These are phyloP conservation scores for Phytophthora palmivora DNA, from an alignment of 352 stramenopile genomes.

Conservation along the genomic window DNA sequence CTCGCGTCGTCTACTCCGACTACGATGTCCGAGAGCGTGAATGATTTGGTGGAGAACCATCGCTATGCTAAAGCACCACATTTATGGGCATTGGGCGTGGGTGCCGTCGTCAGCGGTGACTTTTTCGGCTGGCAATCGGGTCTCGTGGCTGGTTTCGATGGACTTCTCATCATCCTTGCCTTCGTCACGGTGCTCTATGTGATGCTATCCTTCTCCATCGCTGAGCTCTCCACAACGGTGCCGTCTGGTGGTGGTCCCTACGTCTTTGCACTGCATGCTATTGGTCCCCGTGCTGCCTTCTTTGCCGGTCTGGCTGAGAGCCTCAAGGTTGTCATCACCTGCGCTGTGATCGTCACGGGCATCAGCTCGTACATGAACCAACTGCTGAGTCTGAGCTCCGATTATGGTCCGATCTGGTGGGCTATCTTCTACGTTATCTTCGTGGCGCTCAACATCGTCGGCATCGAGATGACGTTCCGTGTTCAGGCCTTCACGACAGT, in stretches of 20 bases:
- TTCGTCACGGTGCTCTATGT: conserved; percentile 57
- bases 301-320: conserved; percentile 70
- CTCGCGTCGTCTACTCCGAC: not conserved
- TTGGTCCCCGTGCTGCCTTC: conserved; percentile 58
- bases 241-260: conserved; percentile 64
- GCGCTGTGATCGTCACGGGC: conserved; percentile 62
- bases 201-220: conserved; percentile 75
- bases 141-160: conserved; percentile 62
- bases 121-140: conserved; percentile 75
- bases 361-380: conserved; percentile 78
- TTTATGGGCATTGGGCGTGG: conserved; percentile 65
- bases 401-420: conserved; percentile 63
- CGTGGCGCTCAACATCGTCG: conserved; percentile 62
- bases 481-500: conserved; percentile 67
- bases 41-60: conserved; percentile 9
- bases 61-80: conserved; percentile 67
- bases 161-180: conserved; percentile 51
- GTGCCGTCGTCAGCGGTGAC: conserved; percentile 60
- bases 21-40: conserved; percentile 29
- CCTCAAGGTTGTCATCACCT: conserved; percentile 78
- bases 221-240: conserved; percentile 67
- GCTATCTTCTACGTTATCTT: conserved; percentile 70
- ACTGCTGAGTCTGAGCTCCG: conserved; percentile 46
- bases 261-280: conserved; percentile 69
- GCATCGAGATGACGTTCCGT: conserved; percentile 71